Percentiles rank a stretch among this genome's conserved stretches.
Evolutionary conservation across 2,329 filamentous ascomycete genomes (phyloP).

Genomic region (Epichloe glyceriae): DNA sequence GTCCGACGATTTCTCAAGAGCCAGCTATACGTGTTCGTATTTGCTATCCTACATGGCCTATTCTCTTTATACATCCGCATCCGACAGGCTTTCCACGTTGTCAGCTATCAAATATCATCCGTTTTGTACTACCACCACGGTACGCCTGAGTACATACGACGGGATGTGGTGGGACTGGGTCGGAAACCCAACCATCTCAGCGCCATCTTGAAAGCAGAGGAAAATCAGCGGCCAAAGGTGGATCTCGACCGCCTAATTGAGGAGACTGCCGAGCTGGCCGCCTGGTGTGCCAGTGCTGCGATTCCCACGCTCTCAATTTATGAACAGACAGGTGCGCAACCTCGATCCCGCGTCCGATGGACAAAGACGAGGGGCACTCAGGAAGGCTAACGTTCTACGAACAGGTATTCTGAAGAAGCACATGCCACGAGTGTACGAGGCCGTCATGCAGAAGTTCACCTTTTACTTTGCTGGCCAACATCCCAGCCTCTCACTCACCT

Average conservation of each 20-base stretch:
- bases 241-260: conserved; percentile 76
- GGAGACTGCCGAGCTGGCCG: conserved; percentile 80
- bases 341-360: not conserved
- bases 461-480: conserved; percentile 74
- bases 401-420: conserved; percentile 79
- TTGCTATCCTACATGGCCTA: conserved; percentile 59
- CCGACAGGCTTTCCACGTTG: conserved; percentile 65
- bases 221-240: conserved; percentile 54
- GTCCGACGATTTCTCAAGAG: conserved; percentile 47
- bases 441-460: conserved; percentile 65
- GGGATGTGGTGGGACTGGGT: conserved; percentile 64
- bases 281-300: conserved; percentile 84
- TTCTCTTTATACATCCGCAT: conserved; percentile 83
- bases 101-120: conserved; percentile 65
- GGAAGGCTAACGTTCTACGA: not conserved
- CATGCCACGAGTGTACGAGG: conserved; percentile 70
- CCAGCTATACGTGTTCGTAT: conserved; percentile 54
- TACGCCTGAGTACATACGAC: conserved; percentile 81
- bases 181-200: conserved; percentile 77
- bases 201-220: conserved; percentile 65
- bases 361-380: not conserved
- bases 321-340: conserved; percentile 65
- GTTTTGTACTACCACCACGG: conserved; percentile 91
- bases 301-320: conserved; percentile 85
- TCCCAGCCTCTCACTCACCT: conserved; percentile 50